phyloP scores from a whole-genome alignment of 306 rosid genomes.

The Cotoneaster glaucophyllus region DNA sequence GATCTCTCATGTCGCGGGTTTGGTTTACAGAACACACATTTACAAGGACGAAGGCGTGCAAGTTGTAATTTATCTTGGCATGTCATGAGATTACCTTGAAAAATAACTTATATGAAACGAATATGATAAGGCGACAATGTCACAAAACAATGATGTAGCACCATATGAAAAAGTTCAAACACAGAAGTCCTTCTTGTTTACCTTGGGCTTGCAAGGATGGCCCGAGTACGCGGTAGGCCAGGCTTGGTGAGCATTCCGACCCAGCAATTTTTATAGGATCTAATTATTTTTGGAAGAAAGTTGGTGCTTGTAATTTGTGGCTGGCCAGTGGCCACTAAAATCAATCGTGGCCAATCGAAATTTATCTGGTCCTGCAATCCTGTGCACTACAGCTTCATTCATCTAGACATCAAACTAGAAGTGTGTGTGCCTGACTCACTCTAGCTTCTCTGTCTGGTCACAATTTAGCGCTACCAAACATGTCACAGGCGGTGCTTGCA shows the following conservation, averaged over 20 bases:
- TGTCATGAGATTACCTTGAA: no score
- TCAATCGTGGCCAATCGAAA: slow-evolving; percentile 27
- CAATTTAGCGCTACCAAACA: slow-evolving; percentile 10
- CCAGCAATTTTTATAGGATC: background rate
- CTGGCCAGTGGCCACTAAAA: background rate
- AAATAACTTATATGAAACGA: no score
- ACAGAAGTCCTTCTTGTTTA: no score
- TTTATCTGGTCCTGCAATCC: slow-evolving; percentile 25
- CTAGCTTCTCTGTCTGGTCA: background rate
- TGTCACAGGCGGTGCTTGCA: slow-evolving; percentile 60
- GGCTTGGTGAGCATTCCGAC: background rate
- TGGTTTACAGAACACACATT: no score
- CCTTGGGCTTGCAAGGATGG: background rate
- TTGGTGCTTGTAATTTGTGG: background rate
- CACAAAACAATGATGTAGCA: no score
- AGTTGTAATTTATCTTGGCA: no score
- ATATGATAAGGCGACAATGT: no score
- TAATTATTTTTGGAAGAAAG: no score
- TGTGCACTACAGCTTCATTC: background rate
- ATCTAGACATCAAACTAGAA: background rate
- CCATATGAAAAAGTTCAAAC: no score
- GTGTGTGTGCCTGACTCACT: background rate
- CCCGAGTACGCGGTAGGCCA: background rate
- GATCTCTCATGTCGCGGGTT: no score
- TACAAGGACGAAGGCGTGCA: no score